Percentiles rank a stretch among this genome's conserved stretches.
Conservation (phyloP, 345 rosid genomes). For the Aquilaria malaccensis region DNA sequence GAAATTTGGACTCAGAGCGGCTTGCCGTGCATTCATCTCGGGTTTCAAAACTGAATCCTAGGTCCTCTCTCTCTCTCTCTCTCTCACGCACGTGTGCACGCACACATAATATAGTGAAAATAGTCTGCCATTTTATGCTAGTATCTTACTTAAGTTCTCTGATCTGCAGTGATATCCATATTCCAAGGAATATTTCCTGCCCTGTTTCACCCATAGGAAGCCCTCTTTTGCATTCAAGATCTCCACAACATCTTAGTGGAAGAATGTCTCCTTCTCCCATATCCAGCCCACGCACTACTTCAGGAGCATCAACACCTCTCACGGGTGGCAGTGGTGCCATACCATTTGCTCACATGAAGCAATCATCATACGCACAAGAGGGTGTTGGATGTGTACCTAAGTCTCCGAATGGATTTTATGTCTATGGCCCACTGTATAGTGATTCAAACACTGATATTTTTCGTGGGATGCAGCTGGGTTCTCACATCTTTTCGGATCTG, state of each 20-base stretch:
- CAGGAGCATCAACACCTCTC: conserved; percentile 56
- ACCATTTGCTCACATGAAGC: conserved; percentile 41
- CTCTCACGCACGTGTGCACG: conserved; percentile 1
- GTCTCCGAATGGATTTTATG: conserved; percentile 26
- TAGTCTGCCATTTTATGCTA: neutral
- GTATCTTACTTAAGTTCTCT: conserved; percentile 12
- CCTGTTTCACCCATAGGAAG: conserved; percentile 64
- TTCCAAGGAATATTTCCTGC: conserved; percentile 46
- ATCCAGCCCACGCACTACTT: conserved; percentile 50
- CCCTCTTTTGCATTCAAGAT: conserved; percentile 48
- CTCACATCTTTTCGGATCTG: conserved; percentile 35
- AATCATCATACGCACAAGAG: conserved; percentile 36
- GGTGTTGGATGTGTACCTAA: conserved; percentile 35
- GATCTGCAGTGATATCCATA: conserved; percentile 37
- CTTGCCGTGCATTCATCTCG: conserved; percentile 53
- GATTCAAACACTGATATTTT: conserved; percentile 39
- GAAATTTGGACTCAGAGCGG: conserved; percentile 41
- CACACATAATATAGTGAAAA: neutral
- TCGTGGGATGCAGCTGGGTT: conserved; percentile 36
- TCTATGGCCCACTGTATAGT: conserved; percentile 24
- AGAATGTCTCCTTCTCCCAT: conserved; percentile 63
- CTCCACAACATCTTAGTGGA: conserved; percentile 44
- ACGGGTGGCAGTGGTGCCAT: conserved; percentile 45
- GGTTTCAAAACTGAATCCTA: conserved; percentile 25
- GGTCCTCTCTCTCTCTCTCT: conserved; percentile 30